Conservation (phyloP, 148 eudicot genomes). For the Persicaria tinctoria region DNA sequence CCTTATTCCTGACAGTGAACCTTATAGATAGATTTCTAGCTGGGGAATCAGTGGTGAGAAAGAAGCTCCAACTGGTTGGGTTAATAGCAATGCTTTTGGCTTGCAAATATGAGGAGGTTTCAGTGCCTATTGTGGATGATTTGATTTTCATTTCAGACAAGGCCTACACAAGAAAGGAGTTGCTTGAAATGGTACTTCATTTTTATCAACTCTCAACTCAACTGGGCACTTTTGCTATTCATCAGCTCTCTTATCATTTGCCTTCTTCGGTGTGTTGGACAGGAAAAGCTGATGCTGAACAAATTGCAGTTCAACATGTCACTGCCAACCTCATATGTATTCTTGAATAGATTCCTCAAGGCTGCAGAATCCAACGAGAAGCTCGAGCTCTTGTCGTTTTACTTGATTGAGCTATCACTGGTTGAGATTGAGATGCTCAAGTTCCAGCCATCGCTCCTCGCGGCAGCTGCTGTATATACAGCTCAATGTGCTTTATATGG, state of each 20-base stretch:
- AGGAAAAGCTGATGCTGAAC: conserved; percentile 72
- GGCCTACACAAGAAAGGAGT: conserved; percentile 63
- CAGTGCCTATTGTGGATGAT: conserved; percentile 82
- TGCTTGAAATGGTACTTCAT: conserved; percentile 68
- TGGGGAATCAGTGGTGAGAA: conserved; percentile 44
- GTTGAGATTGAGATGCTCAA: conserved; percentile 76
- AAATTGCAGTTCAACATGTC: conserved; percentile 69
- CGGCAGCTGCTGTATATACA: conserved; percentile 74
- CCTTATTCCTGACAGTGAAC: conserved; percentile 66
- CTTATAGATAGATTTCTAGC: conserved; percentile 76
- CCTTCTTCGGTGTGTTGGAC: conserved; percentile 8
- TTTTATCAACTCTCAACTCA: background rate
- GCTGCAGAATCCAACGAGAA: conserved; percentile 57
- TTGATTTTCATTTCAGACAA: conserved; percentile 79
- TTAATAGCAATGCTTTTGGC: conserved; percentile 80
- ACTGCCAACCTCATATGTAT: conserved; percentile 66
- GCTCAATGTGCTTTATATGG: conserved; percentile 66
- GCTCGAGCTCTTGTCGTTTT: conserved; percentile 50
- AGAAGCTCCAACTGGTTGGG: conserved; percentile 91
- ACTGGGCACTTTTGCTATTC: too few relatives aligned
- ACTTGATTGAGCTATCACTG: conserved; percentile 39
- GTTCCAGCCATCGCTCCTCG: conserved; percentile 63
- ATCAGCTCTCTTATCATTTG: background rate
- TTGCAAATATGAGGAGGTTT: conserved; percentile 89
- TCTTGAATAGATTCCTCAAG: conserved; percentile 64